Percentiles rank a stretch among this genome's conserved stretches.
Evolutionary conservation across 345 rosid genomes (phyloP).

Genomic region (Geranium brycei): DNA sequence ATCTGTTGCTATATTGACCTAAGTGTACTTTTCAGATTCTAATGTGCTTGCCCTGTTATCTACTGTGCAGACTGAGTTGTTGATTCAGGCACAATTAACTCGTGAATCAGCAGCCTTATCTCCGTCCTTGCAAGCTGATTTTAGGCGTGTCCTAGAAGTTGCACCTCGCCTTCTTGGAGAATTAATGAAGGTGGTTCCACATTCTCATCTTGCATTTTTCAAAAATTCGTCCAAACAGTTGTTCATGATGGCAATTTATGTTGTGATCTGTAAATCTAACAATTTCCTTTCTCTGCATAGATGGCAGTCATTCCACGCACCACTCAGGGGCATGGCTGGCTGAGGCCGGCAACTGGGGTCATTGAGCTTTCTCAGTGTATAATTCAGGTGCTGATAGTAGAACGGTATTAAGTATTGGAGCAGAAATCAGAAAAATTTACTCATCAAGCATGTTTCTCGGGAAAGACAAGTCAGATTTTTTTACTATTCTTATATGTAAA

Average conservation of each 20-base stretch:
- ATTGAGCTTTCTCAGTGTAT: constrained; percentile 92
- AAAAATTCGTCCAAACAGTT: not conserved
- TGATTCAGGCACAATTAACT: constrained; percentile 94
- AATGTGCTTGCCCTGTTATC: constrained; percentile 5
- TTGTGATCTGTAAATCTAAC: not conserved
- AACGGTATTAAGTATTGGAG: too few relatives aligned
- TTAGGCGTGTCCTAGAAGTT: constrained; percentile 77
- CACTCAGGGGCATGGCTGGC: constrained; percentile 94
- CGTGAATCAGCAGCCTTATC: constrained; percentile 63
- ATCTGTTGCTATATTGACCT: not conserved
- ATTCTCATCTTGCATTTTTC: too few relatives aligned
- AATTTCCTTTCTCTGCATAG: constrained; percentile 24
- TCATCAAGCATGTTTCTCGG: too few relatives aligned
- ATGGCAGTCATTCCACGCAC: constrained; percentile 89
- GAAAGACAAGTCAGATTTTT: too few relatives aligned
- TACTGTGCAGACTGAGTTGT: constrained; percentile 67
- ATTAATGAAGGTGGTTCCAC: constrained; percentile 55
- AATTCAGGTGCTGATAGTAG: constrained; percentile 49
- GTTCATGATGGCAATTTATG: not conserved
- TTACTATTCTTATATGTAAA: too few relatives aligned
- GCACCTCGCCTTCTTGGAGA: constrained; percentile 97
- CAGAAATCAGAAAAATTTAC: too few relatives aligned
- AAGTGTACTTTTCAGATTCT: constrained; percentile 3
- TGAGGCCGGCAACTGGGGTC: constrained; percentile 92
- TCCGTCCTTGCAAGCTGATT: constrained; percentile 67